Evolutionary conservation across 1,139 yeast species (phyloP).

Genomic region (Wickerhamomyces sp.): DNA sequence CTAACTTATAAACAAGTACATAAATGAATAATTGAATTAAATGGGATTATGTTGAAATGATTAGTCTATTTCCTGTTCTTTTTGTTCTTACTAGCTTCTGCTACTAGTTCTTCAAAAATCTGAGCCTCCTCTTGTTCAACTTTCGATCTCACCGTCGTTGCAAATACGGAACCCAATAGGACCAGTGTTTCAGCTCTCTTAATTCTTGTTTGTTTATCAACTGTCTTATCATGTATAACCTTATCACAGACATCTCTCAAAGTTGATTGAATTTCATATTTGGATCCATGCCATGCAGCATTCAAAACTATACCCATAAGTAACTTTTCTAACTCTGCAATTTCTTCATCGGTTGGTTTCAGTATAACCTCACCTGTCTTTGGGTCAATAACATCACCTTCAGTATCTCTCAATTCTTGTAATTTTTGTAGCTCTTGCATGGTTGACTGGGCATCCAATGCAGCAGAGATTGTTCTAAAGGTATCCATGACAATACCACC

Average conservation of each 20-base stretch:
- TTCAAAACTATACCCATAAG: conserved; percentile 87
- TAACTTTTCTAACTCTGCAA: conserved; percentile 81
- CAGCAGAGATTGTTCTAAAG: conserved; percentile 77
- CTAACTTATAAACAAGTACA: conserved; percentile 23
- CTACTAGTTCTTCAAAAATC: conserved; percentile 85
- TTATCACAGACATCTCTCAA: conserved; percentile 81
- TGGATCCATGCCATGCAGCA: conserved; percentile 96
- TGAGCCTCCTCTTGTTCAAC: conserved; percentile 91
- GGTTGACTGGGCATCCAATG: conserved; percentile 86
- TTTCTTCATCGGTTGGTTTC: conserved; percentile 71
- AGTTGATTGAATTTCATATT: conserved; percentile 85
- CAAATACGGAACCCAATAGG: conserved; percentile 71
- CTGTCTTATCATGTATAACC: conserved; percentile 62
- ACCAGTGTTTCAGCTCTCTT: conserved; percentile 80
- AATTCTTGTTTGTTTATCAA: conserved; percentile 49
- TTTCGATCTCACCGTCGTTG: conserved; percentile 61
- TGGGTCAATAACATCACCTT: conserved; percentile 32
- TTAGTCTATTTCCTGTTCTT: conserved; percentile 37
- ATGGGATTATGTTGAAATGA: not conserved
- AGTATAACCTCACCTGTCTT: conserved; percentile 43
- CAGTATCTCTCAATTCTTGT: conserved; percentile 52
- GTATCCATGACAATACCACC: conserved; percentile 86
- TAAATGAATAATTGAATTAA: not conserved
- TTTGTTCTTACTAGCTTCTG: conserved; percentile 86
- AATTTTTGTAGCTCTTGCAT: conserved; percentile 76